Percentiles rank a stretch among this genome's conserved stretches.
phyloP scores from a whole-genome alignment of 2,329 filamentous ascomycete species.

The Claviceps humidiphila region DNA sequence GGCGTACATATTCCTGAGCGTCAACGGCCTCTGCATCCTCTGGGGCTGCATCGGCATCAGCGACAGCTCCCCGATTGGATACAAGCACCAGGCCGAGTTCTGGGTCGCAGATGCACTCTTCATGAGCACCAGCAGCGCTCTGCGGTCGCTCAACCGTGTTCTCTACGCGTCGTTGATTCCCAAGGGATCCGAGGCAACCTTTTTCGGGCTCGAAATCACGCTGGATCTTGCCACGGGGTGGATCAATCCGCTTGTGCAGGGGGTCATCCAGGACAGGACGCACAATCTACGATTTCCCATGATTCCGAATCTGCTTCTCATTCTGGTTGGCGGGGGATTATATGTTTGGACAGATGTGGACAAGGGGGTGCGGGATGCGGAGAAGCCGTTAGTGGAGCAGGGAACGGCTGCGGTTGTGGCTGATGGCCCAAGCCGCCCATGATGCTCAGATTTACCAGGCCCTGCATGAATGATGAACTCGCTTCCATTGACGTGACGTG shows the following conservation, averaged over 20 bases:
- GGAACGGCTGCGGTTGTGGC: background rate
- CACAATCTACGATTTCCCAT: slow-evolving; percentile 12
- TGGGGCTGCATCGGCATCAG: slow-evolving; percentile 11
- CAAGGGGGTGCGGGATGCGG: slow-evolving; percentile 9
- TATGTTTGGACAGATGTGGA: slow-evolving; percentile 10
- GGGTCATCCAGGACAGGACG: slow-evolving; percentile 8
- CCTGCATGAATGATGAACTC: no score
- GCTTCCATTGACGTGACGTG: no score
- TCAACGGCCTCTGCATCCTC: slow-evolving; percentile 10
- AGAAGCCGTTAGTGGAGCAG: slow-evolving; percentile 3
- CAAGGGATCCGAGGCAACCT: slow-evolving; percentile 9
- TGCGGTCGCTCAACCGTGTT: slow-evolving; percentile 10
- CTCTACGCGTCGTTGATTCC: slow-evolving; percentile 10
- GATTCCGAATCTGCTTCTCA: slow-evolving; percentile 10
- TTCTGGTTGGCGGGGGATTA: slow-evolving; percentile 6
- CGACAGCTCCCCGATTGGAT: slow-evolving; percentile 6
- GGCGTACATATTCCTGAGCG: slow-evolving; percentile 9
- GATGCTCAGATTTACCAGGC: no score
- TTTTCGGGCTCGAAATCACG: slow-evolving; percentile 11
- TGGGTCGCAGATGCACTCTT: slow-evolving; percentile 9
- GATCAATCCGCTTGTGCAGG: slow-evolving; percentile 11
- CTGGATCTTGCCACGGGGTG: slow-evolving; percentile 10
- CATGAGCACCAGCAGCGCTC: slow-evolving; percentile 11
- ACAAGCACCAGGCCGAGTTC: slow-evolving; percentile 10
- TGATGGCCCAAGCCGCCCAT: no score